phyloP scores from a whole-genome alignment of 2,329 filamentous ascomycete genomes.

The Fusarium ambrosium region DNA sequence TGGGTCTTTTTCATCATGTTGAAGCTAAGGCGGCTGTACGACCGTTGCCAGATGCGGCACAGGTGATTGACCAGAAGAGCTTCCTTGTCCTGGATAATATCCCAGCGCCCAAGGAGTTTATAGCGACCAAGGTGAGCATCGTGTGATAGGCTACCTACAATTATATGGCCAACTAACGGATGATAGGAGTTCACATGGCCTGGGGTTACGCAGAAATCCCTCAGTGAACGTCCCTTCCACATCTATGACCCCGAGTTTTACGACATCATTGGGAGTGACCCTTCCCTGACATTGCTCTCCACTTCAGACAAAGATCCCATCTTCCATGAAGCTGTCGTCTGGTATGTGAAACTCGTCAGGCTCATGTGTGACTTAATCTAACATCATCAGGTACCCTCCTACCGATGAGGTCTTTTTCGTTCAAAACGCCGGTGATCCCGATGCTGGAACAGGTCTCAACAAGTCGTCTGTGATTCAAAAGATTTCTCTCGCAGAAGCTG shows the following conservation, averaged over 20 bases:
- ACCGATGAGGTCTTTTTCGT: slow-evolving; percentile 69
- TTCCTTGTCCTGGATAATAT: slow-evolving; percentile 41
- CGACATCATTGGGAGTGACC: slow-evolving; percentile 62
- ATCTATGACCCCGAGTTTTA: slow-evolving; percentile 65
- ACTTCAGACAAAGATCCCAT: slow-evolving; percentile 59
- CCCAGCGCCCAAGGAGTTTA: slow-evolving; percentile 26
- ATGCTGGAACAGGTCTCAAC: slow-evolving; percentile 63
- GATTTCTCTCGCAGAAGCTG: slow-evolving; percentile 60
- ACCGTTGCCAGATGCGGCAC: slow-evolving; percentile 29
- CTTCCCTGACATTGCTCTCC: slow-evolving; percentile 64
- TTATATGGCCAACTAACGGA: not conserved
- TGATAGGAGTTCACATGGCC: slow-evolving; percentile 38
- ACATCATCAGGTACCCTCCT: slow-evolving; percentile 49
- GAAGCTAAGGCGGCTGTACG: not conserved
- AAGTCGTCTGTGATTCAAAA: slow-evolving; percentile 66
- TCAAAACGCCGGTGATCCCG: slow-evolving; percentile 63
- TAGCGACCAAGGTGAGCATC: slow-evolving; percentile 31
- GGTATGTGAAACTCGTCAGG: slow-evolving; percentile 42
- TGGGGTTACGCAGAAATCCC: slow-evolving; percentile 39
- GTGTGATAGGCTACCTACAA: no score
- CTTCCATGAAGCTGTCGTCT: slow-evolving; percentile 70
- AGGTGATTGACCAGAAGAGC: slow-evolving; percentile 41
- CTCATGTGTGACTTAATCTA: not conserved
- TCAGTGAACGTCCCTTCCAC: slow-evolving; percentile 42
- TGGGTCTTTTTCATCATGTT: slow-evolving; percentile 3